phyloP scores from a whole-genome alignment of 768 basidiomycete species.

The Leccinum uliginosum region DNA sequence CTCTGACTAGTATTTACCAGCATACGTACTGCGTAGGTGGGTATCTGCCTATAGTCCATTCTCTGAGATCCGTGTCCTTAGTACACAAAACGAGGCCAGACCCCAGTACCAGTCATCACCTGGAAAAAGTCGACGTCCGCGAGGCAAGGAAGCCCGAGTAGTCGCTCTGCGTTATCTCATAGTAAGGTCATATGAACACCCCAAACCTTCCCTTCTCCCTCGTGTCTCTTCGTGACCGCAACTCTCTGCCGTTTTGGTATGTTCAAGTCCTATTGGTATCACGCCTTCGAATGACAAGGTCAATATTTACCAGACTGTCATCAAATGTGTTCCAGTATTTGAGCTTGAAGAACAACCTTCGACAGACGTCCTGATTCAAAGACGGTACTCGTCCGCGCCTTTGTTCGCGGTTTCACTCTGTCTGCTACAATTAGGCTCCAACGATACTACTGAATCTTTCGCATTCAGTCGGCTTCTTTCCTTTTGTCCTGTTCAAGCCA shows the following conservation, averaged over 20 bases:
- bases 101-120: neutral
- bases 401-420: too few species aligned
- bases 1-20: too few species aligned
- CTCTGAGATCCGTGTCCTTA: neutral
- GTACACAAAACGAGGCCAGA: neutral
- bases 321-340: neutral
- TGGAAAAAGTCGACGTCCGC: conserved; percentile 4
- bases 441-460: too few species aligned
- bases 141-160: conserved; percentile 16
- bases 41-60: neutral
- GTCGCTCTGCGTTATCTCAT: conserved; percentile 13
- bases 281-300: neutral
- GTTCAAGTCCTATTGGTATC: conserved; percentile 8
- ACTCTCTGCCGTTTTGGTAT: neutral
- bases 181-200: conserved; percentile 16
- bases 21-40: neutral
- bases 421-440: too few species aligned
- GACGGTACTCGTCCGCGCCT: too few species aligned
- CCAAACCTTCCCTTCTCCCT: conserved; percentile 4
- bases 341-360: neutral
- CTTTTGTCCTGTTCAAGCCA: too few species aligned
- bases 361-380: neutral
- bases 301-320: neutral
- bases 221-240: neutral
- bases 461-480: too few species aligned